phyloP scores from a whole-genome alignment of 495 filamentous ascomycete genomes.

The Penicillium simplicissimum region DNA sequence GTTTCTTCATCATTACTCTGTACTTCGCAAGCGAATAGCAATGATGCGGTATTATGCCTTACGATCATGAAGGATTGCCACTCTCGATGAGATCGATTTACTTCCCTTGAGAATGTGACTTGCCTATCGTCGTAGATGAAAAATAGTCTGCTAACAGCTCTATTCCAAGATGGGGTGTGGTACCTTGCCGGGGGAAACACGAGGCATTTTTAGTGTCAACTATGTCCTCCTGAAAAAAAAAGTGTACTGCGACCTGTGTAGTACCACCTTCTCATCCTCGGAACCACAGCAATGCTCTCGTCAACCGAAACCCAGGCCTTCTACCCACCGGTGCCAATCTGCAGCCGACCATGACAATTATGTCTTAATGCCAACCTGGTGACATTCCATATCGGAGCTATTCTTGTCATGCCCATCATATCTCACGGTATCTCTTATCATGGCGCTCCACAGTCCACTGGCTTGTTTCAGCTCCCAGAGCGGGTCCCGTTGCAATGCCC shows the following conservation, averaged over 20 bases:
- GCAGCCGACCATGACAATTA: background rate
- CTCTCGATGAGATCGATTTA: background rate
- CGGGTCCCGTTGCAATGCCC: conserved; percentile 1
- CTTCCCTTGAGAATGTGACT: background rate
- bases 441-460: conserved; percentile 4
- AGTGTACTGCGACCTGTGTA: background rate
- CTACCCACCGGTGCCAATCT: background rate
- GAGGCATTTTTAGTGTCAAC: conserved; percentile 2
- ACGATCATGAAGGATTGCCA: background rate
- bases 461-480: conserved; percentile 4
- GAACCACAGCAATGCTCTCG: background rate
- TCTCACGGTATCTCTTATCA: conserved; percentile 6
- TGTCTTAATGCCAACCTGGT: background rate
- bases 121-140: background rate
- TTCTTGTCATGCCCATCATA: background rate
- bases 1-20: background rate
- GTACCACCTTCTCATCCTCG: background rate
- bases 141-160: background rate
- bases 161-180: background rate
- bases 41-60: background rate
- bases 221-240: background rate
- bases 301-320: background rate
- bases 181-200: background rate
- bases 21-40: background rate
- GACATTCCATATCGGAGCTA: conserved; percentile 1